A percentile compares a stretch with the other conserved stretches of the same genome.
phyloP scores from a whole-genome alignment of 305 asterid species.

The Rubia tinctorum region DNA sequence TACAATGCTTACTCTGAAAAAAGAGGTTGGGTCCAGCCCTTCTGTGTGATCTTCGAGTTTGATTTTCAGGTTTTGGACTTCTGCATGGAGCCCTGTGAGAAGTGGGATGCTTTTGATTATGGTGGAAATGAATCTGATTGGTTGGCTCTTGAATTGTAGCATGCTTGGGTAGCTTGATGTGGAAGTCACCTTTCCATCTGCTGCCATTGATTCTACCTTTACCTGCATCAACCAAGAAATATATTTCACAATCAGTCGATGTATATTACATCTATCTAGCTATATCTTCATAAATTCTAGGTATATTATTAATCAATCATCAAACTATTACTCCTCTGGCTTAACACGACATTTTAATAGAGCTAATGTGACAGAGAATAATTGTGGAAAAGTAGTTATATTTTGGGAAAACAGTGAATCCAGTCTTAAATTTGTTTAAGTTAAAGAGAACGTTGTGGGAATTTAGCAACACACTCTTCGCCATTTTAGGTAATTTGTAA shows the following conservation, averaged over 20 bases:
- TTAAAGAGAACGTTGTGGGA: too few species aligned
- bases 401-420: too few species aligned
- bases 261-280: too few species aligned
- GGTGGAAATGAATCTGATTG: conserved; percentile 39
- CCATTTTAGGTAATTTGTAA: too few species aligned
- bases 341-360: too few species aligned
- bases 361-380: too few species aligned
- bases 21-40: conserved; percentile 40
- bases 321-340: not conserved
- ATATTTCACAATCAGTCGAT: not conserved
- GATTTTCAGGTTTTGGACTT: conserved; percentile 44
- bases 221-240: conserved; percentile 30
- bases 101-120: conserved; percentile 39
- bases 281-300: not conserved
- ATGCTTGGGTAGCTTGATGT: conserved; percentile 54
- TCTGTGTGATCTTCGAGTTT: conserved; percentile 32
- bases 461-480: too few species aligned
- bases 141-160: conserved; percentile 57
- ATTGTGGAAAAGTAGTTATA: too few species aligned
- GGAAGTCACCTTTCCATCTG: conserved; percentile 32
- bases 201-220: conserved; percentile 53
- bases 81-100: conserved; percentile 50
- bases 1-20: conserved; percentile 45
- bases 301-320: not conserved
- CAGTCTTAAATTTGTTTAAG: too few species aligned